A percentile compares a stretch with the other conserved stretches of the same genome.
phyloP scores from a whole-genome alignment of 1,284 basidiomycete genomes.

The Austropuccinia psidii region DNA sequence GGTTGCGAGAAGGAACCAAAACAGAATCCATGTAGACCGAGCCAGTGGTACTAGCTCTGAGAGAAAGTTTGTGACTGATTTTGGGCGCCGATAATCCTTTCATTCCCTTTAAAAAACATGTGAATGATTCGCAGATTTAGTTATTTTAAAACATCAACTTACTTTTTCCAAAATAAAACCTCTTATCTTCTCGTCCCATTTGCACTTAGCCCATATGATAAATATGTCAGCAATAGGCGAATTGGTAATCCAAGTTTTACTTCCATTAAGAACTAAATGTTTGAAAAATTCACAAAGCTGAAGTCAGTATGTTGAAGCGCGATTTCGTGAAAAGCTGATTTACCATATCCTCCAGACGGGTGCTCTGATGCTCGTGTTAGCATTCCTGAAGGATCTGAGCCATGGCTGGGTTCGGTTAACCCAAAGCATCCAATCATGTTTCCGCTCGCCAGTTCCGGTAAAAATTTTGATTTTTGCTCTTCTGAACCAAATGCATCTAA shows the following conservation, averaged over 20 bases:
- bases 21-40: constrained; percentile 80
- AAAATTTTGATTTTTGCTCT: constrained; percentile 81
- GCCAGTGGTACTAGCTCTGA: constrained; percentile 82
- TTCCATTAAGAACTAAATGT: constrained; percentile 34
- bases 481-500: constrained; percentile 74
- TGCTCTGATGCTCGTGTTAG: constrained; percentile 81
- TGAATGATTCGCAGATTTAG: background rate
- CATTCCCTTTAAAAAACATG: constrained; percentile 55
- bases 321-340: constrained; percentile 60
- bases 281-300: constrained; percentile 61
- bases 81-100: constrained; percentile 76
- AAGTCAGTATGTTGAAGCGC: constrained; percentile 49
- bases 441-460: constrained; percentile 76
- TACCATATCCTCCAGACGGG: constrained; percentile 66
- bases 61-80: constrained; percentile 86
- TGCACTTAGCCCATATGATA: constrained; percentile 87
- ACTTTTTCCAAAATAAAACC: constrained; percentile 91
- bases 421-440: constrained; percentile 90
- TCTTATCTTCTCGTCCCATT: constrained; percentile 83
- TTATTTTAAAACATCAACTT: background rate
- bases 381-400: constrained; percentile 88
- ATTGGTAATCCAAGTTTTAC: constrained; percentile 73
- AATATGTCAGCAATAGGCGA: constrained; percentile 58
- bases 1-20: constrained; percentile 59
- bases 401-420: constrained; percentile 92